Conservation (phyloP, 192 early-diverging fungal species). For the Backusella psychrophila region DNA sequence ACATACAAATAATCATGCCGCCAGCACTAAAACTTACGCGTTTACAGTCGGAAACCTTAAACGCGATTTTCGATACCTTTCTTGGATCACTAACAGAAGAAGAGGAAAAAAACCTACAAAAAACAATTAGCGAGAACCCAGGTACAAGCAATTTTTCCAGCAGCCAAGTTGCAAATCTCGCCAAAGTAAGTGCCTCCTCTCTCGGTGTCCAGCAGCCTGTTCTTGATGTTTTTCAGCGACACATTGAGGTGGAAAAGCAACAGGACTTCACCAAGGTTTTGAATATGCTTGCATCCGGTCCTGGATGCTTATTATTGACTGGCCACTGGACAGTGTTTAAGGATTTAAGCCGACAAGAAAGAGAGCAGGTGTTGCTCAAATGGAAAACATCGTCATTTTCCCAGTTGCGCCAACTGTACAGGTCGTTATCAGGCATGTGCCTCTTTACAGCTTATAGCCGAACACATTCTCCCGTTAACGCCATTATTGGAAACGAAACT, state of each 20-base stretch:
- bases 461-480: background rate
- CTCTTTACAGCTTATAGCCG: conserved; percentile 20
- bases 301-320: conserved; percentile 34
- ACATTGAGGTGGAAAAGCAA: conserved; percentile 19
- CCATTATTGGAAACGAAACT: conserved; percentile 54
- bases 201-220: background rate
- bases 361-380: conserved; percentile 27
- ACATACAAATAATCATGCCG: background rate
- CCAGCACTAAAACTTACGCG: background rate
- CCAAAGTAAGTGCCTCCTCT: conserved; percentile 10
- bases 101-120: conserved; percentile 32
- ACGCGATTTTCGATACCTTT: conserved; percentile 49
- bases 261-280: conserved; percentile 14
- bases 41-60: conserved; percentile 35
- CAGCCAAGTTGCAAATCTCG: conserved; percentile 18
- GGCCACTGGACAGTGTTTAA: conserved; percentile 27
- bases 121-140: background rate
- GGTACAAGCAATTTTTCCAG: conserved; percentile 25
- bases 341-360: conserved; percentile 23
- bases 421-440: conserved; percentile 26
- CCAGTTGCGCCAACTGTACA: conserved; percentile 28
- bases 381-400: conserved; percentile 26
- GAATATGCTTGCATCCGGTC: conserved; percentile 29
- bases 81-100: conserved; percentile 36
- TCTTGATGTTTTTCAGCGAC: background rate